Conservation (phyloP, 345 rosid genomes). For the Nephelium lappaceum region DNA sequence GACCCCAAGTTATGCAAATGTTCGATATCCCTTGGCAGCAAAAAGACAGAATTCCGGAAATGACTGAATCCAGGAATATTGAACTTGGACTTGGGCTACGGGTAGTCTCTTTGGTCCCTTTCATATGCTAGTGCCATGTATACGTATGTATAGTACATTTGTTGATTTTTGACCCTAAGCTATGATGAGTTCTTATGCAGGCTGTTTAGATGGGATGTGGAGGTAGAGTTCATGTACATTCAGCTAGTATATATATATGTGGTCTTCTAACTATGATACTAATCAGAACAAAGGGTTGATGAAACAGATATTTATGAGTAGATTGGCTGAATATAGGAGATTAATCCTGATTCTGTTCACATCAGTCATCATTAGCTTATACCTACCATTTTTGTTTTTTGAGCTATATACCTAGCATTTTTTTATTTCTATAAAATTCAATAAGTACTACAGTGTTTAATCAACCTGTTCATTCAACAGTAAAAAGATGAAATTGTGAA, state of each 20-base stretch:
- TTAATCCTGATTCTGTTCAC: neutral
- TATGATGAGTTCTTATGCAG: neutral
- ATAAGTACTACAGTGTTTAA: neutral
- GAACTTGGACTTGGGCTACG: slow-evolving; percentile 96
- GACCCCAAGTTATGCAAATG: slow-evolving; percentile 71
- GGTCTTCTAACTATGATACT: neutral
- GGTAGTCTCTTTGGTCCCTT: slow-evolving; percentile 40
- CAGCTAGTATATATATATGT: neutral
- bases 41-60: slow-evolving; percentile 78
- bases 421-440: neutral
- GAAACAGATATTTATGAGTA: neutral
- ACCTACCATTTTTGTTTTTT: neutral
- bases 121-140: neutral
- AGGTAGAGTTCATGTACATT: neutral
- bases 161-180: neutral
- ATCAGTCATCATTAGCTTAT: neutral
- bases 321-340: neutral
- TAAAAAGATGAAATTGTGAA: neutral
- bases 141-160: neutral
- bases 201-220: neutral
- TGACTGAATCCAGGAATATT: slow-evolving; percentile 89
- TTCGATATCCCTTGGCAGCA: slow-evolving; percentile 73
- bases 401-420: too few relatives aligned
- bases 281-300: neutral
- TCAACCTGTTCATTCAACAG: neutral